Base-by-base conservation (phyloP, 2,329 filamentous ascomycete species). In the Sporothrix variecibatus region DNA sequence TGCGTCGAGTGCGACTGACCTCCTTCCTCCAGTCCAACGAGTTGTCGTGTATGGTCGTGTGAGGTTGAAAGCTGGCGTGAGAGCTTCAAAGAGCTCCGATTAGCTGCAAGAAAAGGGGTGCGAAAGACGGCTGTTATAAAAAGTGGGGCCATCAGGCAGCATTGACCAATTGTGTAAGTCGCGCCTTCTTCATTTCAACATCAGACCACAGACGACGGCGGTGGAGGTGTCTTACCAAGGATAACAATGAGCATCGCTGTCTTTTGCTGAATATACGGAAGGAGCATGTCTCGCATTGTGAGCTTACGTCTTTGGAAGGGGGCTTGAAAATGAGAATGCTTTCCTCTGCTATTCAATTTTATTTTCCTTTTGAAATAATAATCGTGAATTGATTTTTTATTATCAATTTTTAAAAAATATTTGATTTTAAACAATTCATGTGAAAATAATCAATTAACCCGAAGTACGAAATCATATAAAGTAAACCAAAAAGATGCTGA, bases 91-190 rank as follows among this genome's bases (percentile, higher is more conserved):
- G 49, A 56, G n/a, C 28, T 70, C 15, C 38, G 7, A 60, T 60
- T 23, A 67, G 46, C 67, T 69, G 49, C 40, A 51, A 34, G 46
- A 72, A 72, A 65, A 56, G 69, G 60, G 60, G 60, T 26, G 43
- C 31, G 20, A 64, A 62, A 12, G 60, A 2, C 11, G 9, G 40
- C 40, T 6, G 60, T 31, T 31, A 34, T 28, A 53, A 67, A 67
- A 72, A 72, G 60, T 34, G 71, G 60, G 71, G 31, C 56, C 56
- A 7, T 2, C 3, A n/a, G n/a, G 28, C 26, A 53, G 26, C 56
- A 64, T 72, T 51, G 56, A 40, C 69, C 70, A 72, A 72, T 72
- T 5, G 56, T 20, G 40, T 20, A 51, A 23, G 51, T 28, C 51
- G 68, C 68, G 43, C 68, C 23, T 62, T n/a, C 40, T 31, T 38